Conservation (phyloP, 768 basidiomycete genomes). For the Pholiota conissans region DNA sequence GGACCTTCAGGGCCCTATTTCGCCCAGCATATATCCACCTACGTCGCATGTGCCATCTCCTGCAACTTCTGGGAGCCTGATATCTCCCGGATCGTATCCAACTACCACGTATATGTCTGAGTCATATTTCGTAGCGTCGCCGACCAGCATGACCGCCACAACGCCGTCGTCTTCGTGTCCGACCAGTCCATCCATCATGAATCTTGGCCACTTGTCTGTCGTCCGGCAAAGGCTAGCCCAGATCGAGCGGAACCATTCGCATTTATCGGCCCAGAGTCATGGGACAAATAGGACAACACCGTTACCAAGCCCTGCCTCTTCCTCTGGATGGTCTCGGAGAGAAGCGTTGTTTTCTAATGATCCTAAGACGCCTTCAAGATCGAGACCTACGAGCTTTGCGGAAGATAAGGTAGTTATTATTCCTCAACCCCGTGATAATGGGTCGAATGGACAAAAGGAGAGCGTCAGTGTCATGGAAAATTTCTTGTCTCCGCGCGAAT, state of each 20-base stretch:
- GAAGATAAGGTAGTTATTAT: not conserved
- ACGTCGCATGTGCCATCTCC: constrained; percentile 3
- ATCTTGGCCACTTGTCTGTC: constrained; percentile 60
- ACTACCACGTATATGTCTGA: not conserved
- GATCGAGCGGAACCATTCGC: constrained; percentile 42
- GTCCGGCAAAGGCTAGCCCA: constrained; percentile 68
- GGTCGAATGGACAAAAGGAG: not conserved
- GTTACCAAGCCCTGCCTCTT: constrained; percentile 10
- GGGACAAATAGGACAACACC: constrained; percentile 10
- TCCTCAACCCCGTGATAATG: not conserved
- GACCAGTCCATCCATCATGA: constrained; percentile 61
- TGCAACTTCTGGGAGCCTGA: not conserved
- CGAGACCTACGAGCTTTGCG: not conserved
- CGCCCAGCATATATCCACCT: constrained; percentile 22
- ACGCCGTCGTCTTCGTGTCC: constrained; percentile 11
- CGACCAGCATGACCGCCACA: constrained; percentile 10
- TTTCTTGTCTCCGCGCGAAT: not conserved
- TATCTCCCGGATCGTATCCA: not conserved
- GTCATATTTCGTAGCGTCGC: constrained; percentile 11
- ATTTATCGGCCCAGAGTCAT: constrained; percentile 19
- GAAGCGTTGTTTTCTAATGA: constrained; percentile 14
- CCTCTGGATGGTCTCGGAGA: constrained; percentile 15
- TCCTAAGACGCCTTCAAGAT: not conserved
- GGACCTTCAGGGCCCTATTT: constrained; percentile 15
- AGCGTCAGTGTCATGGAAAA: not conserved